Base-by-base conservation (phyloP, 345 rosid genomes). In the Anacardium occidentale region DNA sequence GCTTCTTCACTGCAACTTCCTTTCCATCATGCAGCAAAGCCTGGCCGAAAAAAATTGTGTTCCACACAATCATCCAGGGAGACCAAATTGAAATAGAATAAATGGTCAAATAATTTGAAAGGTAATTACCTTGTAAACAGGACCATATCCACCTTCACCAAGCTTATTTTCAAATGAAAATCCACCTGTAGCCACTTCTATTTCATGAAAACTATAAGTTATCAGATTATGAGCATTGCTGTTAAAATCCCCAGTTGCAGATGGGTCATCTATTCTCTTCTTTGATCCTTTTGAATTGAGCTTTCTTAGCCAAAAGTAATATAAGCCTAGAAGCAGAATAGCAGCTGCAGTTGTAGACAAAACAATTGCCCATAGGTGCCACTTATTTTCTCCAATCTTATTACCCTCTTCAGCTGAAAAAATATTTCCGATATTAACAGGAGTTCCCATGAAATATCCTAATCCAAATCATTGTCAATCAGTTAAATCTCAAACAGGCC, bases 101-200 rank as follows among this genome's bases (percentile, higher is more conserved):
- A 37, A 37, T 37, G 42, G 42, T 7, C 9, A 5, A 37, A 37
- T 37, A 5, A 6, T 5, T 5, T 5, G 8, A 29, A 29, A 29
- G 32, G 11, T 47, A 47, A 26, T 5, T 60, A 78, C 84, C 84
- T 77, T 81, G 56, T 79, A 81, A 59, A 84, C 87, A 44, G 87
- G 83, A n/a, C 85, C 85, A 64, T 69, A 84, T 12, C 87, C 87
- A 56, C 85, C 87, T 71, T 79, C 68, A n/a, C 83, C 87, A 47
- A 84, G 72, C 53, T 69, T 70, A 25, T 80, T 78, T 70, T 75
- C 69, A 12, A 47, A 14, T 0, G 80, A 75, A 73, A 84, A 84
- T 70, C 69, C 58, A 15, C 73, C 10, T 2, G 84, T 84, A 40
- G 85, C 84, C 34, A 50, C 74, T 69, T 64, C 51, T 56, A 84